phyloP scores from a whole-genome alignment of 257 asterid species.

The Lavandula angustifolia region DNA sequence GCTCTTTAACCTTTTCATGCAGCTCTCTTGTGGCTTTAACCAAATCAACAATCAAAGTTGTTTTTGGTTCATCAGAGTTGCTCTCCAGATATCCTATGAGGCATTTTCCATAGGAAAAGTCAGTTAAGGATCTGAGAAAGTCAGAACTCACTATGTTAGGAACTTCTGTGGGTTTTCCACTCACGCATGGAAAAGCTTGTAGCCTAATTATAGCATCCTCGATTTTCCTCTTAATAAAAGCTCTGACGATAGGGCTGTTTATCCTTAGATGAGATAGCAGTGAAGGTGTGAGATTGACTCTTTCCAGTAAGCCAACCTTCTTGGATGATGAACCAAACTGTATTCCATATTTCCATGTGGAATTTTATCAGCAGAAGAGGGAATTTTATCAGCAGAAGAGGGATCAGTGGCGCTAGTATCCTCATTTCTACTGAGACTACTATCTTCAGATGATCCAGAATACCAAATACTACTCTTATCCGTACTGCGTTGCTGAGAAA shows the following conservation, averaged over 20 bases:
- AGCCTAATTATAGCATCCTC: not conserved
- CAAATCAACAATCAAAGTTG: constrained; percentile 8
- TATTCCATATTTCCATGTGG: not conserved
- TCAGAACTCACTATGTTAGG: constrained; percentile 13
- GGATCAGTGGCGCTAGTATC: constrained; percentile 1
- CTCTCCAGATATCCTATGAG: constrained; percentile 15
- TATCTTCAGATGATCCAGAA: not conserved
- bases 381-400: constrained; percentile 14
- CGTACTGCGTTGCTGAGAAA: not conserved
- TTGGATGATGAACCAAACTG: not conserved
- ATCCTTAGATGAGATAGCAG: not conserved
- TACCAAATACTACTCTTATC: not conserved
- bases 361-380: constrained; percentile 14
- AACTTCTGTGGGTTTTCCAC: not conserved
- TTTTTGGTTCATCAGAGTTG: constrained; percentile 20
- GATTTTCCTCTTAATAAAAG: not conserved
- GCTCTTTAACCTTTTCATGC: constrained; percentile 18
- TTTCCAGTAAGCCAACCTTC: constrained; percentile 20
- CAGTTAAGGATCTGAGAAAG: constrained; percentile 8
- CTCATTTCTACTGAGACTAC: not conserved
- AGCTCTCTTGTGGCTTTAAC: constrained; percentile 15
- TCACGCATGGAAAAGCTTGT: not conserved
- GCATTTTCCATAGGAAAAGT: constrained; percentile 10
- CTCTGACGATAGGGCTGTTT: constrained; percentile 9
- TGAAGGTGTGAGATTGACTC: constrained; percentile 4